Evolutionary conservation across 352 stramenopile genomes (phyloP).

Genomic region (Globisporangium acanthophoron): DNA sequence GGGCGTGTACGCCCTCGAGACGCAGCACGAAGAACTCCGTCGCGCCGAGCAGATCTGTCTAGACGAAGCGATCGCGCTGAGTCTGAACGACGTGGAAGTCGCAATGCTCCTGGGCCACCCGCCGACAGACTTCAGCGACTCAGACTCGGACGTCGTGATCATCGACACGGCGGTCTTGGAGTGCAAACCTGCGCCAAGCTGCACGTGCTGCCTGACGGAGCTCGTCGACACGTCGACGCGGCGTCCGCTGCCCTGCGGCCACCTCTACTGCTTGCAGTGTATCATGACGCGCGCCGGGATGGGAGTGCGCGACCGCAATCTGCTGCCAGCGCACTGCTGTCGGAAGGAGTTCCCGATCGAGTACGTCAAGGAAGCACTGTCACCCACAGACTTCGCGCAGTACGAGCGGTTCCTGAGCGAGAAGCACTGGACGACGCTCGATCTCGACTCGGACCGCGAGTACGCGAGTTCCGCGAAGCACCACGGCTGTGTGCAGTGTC

Average conservation of each 20-base stretch:
- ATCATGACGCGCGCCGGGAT: conserved; percentile 51
- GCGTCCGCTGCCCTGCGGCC: conserved; percentile 31
- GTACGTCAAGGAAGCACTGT: conserved; percentile 8
- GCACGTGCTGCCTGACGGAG: conserved; percentile 8
- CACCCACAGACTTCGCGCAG: conserved; percentile 1
- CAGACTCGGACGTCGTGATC: background rate
- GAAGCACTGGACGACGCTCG: conserved; percentile 18
- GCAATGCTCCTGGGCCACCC: conserved; percentile 1
- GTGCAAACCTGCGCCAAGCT: conserved; percentile 7
- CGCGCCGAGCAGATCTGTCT: conserved; percentile 10
- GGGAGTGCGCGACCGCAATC: conserved; percentile 39
- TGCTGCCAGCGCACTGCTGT: conserved; percentile 16
- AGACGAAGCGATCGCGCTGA: conserved; percentile 23
- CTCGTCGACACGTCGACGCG: background rate
- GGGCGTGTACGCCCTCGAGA: conserved; percentile 14
- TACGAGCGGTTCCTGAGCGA: conserved; percentile 12
- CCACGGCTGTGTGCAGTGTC: conserved; percentile 45
- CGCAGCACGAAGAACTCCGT: conserved; percentile 13
- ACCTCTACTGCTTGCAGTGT: conserved; percentile 61
- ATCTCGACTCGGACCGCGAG: conserved; percentile 49
- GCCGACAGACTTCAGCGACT: background rate
- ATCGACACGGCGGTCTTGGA: background rate
- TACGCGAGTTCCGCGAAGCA: conserved; percentile 35
- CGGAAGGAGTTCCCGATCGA: conserved; percentile 11
- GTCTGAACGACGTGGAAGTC: conserved; percentile 14